Evolutionary conservation across 2,329 filamentous ascomycete species (phyloP).

Genomic region (Alternaria triticimaculans): DNA sequence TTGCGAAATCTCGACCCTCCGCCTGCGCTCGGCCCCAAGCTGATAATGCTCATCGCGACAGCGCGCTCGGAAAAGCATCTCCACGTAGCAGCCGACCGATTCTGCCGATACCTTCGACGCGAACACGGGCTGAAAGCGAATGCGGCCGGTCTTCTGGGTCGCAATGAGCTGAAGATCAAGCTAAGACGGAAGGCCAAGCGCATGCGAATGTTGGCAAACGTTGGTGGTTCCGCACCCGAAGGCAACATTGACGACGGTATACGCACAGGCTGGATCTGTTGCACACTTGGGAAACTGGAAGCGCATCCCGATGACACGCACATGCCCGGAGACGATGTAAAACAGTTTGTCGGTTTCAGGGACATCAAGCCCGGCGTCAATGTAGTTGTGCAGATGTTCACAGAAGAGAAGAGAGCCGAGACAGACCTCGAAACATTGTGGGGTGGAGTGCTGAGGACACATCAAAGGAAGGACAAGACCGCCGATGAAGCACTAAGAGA

Average conservation of each 20-base stretch:
- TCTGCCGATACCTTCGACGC: slow-evolving; percentile 83
- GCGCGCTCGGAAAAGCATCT: slow-evolving; percentile 92
- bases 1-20: slow-evolving; percentile 84
- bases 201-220: slow-evolving; percentile 78
- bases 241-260: slow-evolving; percentile 80
- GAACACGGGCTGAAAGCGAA: slow-evolving; percentile 74
- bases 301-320: slow-evolving; percentile 53
- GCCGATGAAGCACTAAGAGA: slow-evolving; percentile 37
- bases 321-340: slow-evolving; percentile 42
- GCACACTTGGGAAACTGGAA: slow-evolving; percentile 79
- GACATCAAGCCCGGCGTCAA: slow-evolving; percentile 62
- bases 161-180: slow-evolving; percentile 90
- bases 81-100: slow-evolving; percentile 86
- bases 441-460: slow-evolving; percentile 56
- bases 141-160: slow-evolving; percentile 86
- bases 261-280: slow-evolving; percentile 93
- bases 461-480: slow-evolving; percentile 47
- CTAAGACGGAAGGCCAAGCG: slow-evolving; percentile 79
- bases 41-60: slow-evolving; percentile 92
- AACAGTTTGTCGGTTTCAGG: slow-evolving; percentile 80
- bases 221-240: slow-evolving; percentile 61
- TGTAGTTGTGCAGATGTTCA: slow-evolving; percentile 75
- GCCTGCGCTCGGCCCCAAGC: slow-evolving; percentile 82
- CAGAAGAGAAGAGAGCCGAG: slow-evolving; percentile 71
- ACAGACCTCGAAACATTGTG: slow-evolving; percentile 72